Evolutionary conservation across 495 filamentous ascomycete species (phyloP), one percentile per base, ranked within the genome.

Genomic region (Hypoxylon subgilvum): DNA sequence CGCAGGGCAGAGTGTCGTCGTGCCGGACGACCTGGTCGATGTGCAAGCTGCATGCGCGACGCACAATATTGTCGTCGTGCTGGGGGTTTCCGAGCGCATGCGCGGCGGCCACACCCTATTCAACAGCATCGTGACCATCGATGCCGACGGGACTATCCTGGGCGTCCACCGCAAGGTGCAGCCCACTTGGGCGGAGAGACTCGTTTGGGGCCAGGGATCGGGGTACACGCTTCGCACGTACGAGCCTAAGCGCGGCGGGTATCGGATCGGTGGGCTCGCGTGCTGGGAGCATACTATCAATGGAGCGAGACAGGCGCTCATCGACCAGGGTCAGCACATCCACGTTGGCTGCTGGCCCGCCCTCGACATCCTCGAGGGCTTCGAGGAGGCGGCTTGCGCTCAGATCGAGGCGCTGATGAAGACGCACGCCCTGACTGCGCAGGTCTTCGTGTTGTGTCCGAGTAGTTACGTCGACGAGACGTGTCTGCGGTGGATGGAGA

Each of bases 251-350:
- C 36, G 44, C 38, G 12, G 36, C 10, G 74, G 72, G 1, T 69
- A 58, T 18, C 75, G 74, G 6, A 59, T 81, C 4, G 78, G 78
- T 12, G 74, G 70, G 13, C 64, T 81, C n/a, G 72, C 74, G 1
- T 81, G 78, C 62, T 77, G 78, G 69, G 78, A 81, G 57, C 70
- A 79, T 28, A 78, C 78, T 41, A 78, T 75, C 60, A 76, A 72
- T 38, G 72, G 66, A 2, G 77, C 77, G 19, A 57, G 74, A 0
- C 73, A 77, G 44, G 71, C 75, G 17, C 61, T 77, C 22, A 74
- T 76, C 18, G 57, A 52, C 21, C 70, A 76, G 42, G 63, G 66
- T 4, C 62, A 78, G 54, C 69, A 76, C 16, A 67, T 78, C 6
- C 74, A 75, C 13, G 70, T 69, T 7, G 74, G 68, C 0, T 73